These are phyloP conservation scores for Curvularia lunata DNA, from an alignment of 2,329 filamentous ascomycete genomes.

Conservation along the genomic window DNA sequence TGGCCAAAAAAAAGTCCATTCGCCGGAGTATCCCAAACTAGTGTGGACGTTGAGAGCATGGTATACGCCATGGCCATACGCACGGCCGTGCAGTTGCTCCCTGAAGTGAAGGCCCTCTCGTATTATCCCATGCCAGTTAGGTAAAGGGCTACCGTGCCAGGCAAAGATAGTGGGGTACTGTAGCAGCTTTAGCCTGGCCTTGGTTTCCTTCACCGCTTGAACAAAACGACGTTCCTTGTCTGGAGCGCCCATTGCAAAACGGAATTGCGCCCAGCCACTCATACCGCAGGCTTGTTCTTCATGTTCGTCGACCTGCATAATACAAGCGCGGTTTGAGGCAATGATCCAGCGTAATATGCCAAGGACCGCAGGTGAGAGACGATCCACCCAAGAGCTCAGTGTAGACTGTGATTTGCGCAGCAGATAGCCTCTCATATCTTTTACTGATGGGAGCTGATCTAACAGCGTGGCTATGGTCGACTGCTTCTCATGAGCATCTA, in stretches of 20 bases:
- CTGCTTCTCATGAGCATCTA: constrained; percentile 56
- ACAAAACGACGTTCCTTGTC: constrained; percentile 83
- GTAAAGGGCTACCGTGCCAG: constrained; percentile 79
- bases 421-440: constrained; percentile 62
- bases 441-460: constrained; percentile 66
- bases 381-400: constrained; percentile 60
- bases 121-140: constrained; percentile 91
- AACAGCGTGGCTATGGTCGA: constrained; percentile 61
- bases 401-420: constrained; percentile 47
- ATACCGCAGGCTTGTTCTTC: constrained; percentile 68
- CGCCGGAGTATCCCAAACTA: constrained; percentile 60
- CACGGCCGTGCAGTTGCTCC: constrained; percentile 66
- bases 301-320: constrained; percentile 70
- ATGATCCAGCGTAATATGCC: constrained; percentile 84
- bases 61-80: constrained; percentile 82
- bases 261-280: constrained; percentile 76
- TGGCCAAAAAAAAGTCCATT: constrained; percentile 57
- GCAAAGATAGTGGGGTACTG: constrained; percentile 76
- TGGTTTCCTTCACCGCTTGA: constrained; percentile 62
- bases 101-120: constrained; percentile 80
- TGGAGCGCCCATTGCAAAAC: constrained; percentile 87
- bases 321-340: constrained; percentile 86
- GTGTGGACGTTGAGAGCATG: constrained; percentile 67
- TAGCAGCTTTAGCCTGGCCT: constrained; percentile 49
- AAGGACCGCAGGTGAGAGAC: constrained; percentile 69